Evolutionary conservation across 2,329 filamentous ascomycete species (phyloP).

Genomic region (Alternaria gansuensis): DNA sequence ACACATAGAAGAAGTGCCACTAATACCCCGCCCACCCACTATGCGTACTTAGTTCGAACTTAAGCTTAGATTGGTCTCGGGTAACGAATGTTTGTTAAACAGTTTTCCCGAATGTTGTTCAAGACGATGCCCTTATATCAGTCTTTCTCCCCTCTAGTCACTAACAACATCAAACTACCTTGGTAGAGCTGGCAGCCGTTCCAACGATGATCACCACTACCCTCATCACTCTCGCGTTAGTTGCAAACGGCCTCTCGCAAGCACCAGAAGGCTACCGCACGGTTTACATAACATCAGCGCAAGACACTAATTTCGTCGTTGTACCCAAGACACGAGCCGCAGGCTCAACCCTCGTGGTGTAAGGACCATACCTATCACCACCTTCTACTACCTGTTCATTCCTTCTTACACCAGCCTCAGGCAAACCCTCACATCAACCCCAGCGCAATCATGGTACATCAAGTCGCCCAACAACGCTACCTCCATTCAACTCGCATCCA

Average conservation of each 20-base stretch:
- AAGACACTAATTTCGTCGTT: constrained; percentile 42
- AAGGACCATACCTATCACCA: constrained; percentile 1
- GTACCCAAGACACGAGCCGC: constrained; percentile 36
- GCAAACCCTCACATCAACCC: constrained; percentile 35
- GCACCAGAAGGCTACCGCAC: constrained; percentile 39
- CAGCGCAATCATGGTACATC: constrained; percentile 44
- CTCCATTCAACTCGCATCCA: constrained; percentile 41
- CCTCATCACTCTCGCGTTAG: constrained; percentile 33
- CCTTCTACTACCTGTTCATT: too few relatives aligned
- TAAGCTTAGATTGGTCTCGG: not conserved
- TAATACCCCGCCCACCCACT: constrained; percentile 14
- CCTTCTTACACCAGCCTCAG: constrained; percentile 13
- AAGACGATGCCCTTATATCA: not conserved
- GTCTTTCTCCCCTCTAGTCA: not conserved
- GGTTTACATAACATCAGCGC: constrained; percentile 43
- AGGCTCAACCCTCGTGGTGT: constrained; percentile 42
- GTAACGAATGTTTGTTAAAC: not conserved
- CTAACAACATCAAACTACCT: not conserved
- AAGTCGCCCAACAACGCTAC: constrained; percentile 30
- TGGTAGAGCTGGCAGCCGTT: not conserved
- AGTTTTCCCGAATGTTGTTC: not conserved
- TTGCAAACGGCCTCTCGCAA: constrained; percentile 34
- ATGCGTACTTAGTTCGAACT: constrained; percentile 1
- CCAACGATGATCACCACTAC: constrained; percentile 29
- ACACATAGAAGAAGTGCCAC: constrained; percentile 9